Evolutionary conservation across 257 asterid genomes (phyloP), one percentile per base, ranked within the genome.

Genomic region (Orobanche coerulescens): DNA sequence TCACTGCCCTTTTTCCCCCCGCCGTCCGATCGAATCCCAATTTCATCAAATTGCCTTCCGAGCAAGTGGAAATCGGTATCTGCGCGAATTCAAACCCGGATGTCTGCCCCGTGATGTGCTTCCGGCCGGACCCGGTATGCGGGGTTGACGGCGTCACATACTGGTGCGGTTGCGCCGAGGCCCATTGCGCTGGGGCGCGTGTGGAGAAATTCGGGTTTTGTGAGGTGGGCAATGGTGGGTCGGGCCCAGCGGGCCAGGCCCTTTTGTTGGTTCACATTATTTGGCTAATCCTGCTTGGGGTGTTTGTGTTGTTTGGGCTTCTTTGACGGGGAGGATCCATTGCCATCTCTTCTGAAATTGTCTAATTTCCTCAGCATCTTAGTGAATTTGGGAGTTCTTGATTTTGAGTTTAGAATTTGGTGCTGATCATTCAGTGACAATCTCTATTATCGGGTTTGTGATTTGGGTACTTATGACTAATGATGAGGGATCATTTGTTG

Each of bases 111-210:
- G 81, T 85, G 18, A 88, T 83, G 50, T 91, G 98, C 63, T 91
- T 91, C 80, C 86, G 95, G 7, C 78, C 96, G 44, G 94, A 88
- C 61, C 98, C 98, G 37, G 98, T 88, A 15, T 91, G 98, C 71
- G 98, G 96, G 10, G 82, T 65, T 13, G 86, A 91, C 54, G 95
- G 96, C 34, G 75, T 81, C 18, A 91, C 96, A 64, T 91, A 91
- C 61, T 91, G 98, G 98, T 91, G 98, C 71, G 98, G 98, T 51
- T 91, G 98, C 76, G 84, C 90, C 14, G 97, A 91, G 52, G 97
- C 96, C 10, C 83, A 73, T 33, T 91, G 97, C 68, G 84, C 84
- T 15, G 96, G 95, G 2, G 79, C 84, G 16, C 83, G 82, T 3
- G 98, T 88, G 44, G 78, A 73, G 48, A 85, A 84, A 65, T 6